Base-by-base conservation (phyloP, 495 filamentous ascomycete species). In the Filosporella fistucella region DNA sequence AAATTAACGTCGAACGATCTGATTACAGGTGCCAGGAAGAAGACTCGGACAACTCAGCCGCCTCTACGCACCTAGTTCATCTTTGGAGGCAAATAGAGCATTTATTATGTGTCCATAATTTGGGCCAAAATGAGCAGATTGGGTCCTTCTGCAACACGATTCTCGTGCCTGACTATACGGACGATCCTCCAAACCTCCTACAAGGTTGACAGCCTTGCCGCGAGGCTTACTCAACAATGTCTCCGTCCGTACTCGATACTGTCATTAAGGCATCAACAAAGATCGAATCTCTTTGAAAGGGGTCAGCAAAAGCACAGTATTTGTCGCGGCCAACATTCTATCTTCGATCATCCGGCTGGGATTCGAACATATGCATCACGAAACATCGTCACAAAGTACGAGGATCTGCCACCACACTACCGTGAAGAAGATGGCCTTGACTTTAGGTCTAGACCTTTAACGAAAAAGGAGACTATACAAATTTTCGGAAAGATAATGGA, bases 401-500 rank as follows among this genome's bases (percentile, higher is more conserved):
- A 64, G 29, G 52, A 72, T 34, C 46, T 80, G 30, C 75, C 75
- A 1, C 61, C 65, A 14, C 53, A 56, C 28, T 80, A 79, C 51
- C 49, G 48, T 21, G 72, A 77, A 47, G 55, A 58, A 41, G 34
- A 59, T 1, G 77, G 77, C 0, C 62, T 80, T 10, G 64, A 65
- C 2, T 81, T 78, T 43, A 59, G 68, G 39, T 48, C 42, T 10
- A 54, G 61, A 7, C 67, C 71, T 6, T 68, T 87, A 13, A 67
- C 71, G 1, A 63, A 71, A 11, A 56, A 63, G 5, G 77, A 88
- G 35, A 71, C 87, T n/a, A 65, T 73, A 8, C 37, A 50, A 10
- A 75, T 93, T 3, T 91, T 95, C 52, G 80, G 81, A 1, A 57
- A 65, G 0, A 63, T 67, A 10, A 56, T 85, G 18, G 59, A 70